Conservation (phyloP, 805 yeast species). For the Clavispora fructus region DNA sequence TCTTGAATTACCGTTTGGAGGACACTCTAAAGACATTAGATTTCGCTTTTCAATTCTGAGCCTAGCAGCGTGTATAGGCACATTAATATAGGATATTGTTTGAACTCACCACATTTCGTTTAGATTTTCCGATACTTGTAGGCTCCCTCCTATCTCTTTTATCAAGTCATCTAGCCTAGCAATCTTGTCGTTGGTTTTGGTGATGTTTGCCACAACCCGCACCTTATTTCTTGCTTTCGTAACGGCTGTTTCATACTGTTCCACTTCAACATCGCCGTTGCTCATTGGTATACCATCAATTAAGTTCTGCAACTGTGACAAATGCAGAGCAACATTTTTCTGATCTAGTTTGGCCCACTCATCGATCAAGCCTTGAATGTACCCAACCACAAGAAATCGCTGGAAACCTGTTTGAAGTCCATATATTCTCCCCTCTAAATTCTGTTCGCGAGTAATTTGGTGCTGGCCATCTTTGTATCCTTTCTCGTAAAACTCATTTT, state of each 20-base stretch:
- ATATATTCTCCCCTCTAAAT: conserved; percentile 72
- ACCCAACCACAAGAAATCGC: conserved; percentile 64
- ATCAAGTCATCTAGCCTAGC: conserved; percentile 26
- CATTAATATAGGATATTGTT: neutral
- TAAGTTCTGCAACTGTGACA: conserved; percentile 25
- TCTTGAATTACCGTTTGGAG: conserved; percentile 42
- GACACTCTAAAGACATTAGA: conserved; percentile 32
- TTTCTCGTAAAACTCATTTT: conserved; percentile 54
- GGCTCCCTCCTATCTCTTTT: conserved; percentile 33
- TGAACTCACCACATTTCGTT: conserved; percentile 40
- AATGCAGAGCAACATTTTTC: conserved; percentile 17
- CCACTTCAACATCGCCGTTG: conserved; percentile 55
- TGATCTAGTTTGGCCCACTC: conserved; percentile 24
- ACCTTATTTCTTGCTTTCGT: conserved; percentile 58
- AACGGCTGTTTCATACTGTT: conserved; percentile 46
- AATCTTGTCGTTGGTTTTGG: conserved; percentile 26
- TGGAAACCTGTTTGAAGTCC: conserved; percentile 81
- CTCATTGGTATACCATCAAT: conserved; percentile 12
- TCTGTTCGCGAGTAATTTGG: conserved; percentile 56
- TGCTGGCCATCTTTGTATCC: conserved; percentile 70
- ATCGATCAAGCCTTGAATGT: conserved; percentile 48
- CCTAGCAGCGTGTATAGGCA: neutral
- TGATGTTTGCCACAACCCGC: conserved; percentile 40
- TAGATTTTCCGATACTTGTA: conserved; percentile 31
- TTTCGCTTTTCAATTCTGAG: conserved; percentile 31